Evolutionary conservation across 805 yeast genomes (phyloP).

Genomic region (Myxozyma geophila): DNA sequence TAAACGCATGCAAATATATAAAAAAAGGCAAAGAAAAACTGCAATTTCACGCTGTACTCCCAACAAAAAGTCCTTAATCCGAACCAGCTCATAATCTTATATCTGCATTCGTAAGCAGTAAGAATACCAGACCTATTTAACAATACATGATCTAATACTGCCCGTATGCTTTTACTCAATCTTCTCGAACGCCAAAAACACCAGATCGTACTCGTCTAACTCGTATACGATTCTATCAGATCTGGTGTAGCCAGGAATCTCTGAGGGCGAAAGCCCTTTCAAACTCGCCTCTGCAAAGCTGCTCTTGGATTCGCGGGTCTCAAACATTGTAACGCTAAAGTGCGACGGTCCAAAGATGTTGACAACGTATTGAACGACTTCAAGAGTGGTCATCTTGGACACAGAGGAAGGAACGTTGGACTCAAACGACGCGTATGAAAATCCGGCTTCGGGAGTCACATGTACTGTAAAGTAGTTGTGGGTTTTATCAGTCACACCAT

Average conservation of each 20-base stretch:
- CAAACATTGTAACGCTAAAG: slow-evolving; percentile 66
- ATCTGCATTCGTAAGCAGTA: too few relatives aligned
- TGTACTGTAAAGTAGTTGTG: slow-evolving; percentile 81
- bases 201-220: slow-evolving; percentile 70
- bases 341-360: slow-evolving; percentile 72
- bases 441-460: slow-evolving; percentile 90
- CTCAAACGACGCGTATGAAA: slow-evolving; percentile 97
- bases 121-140: too few relatives aligned
- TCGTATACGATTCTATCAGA: slow-evolving; percentile 75
- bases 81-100: too few relatives aligned
- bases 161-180: neutral
- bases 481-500: slow-evolving; percentile 63
- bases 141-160: neutral
- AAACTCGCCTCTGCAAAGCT: slow-evolving; percentile 18
- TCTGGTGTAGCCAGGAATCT: slow-evolving; percentile 58
- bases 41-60: too few relatives aligned
- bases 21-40: too few relatives aligned
- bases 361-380: slow-evolving; percentile 65
- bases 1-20: too few relatives aligned
- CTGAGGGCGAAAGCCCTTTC: slow-evolving; percentile 34
- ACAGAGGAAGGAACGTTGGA: slow-evolving; percentile 67
- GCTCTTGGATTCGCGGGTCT: slow-evolving; percentile 41
- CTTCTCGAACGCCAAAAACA: slow-evolving; percentile 66
- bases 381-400: slow-evolving; percentile 41
- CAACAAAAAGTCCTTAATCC: too few relatives aligned